Base-by-base conservation (phyloP, 2,329 filamentous ascomycete genomes). In the Claviceps africana region DNA sequence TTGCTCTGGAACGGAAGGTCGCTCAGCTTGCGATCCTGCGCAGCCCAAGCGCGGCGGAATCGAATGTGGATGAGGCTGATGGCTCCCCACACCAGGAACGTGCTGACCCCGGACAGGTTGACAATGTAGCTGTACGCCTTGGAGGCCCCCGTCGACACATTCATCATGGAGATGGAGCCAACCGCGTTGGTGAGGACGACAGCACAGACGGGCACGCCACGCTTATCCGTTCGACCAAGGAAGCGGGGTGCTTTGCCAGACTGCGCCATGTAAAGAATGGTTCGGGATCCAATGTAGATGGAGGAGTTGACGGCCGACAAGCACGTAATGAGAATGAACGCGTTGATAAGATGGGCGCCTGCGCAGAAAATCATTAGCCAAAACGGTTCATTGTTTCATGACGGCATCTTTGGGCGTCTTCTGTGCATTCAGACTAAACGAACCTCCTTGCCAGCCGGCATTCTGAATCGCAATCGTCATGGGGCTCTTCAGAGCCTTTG, bases 221-320 rank as follows among this genome's bases (percentile, higher is more conserved):
- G 73, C 25, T 69, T 70, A 63, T 84, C 80, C 2, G 85, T 87
- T 64, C 77, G 79, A 43, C 82, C 83, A 1, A 90, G 71, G 59
- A 90, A 76, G 21, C 67, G 70, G 0, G 86, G 86, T 0, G 86
- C 86, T 64, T 86, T 87, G 47, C 78, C 73, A 45, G 81, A 80
- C 59, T 86, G 82, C 0, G 84, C 84, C 80, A 90, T 86, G 69
- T 81, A 88, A 0, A 89, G 69, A 1, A 91, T 67, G 0, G 85
- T 89, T 22, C 86, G 78, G 3, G 83, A 86, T 45, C 81, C 81
- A 57, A 90, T 86, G 64, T 89, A 90, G 55, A 90, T 84, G 9
- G 82, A 85, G 50, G 79, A 82, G 67, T 90, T 90, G 58, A 84
- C 78, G 19, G 85, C 83, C 0, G 77, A 82, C 39, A 88, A 71